Percentiles rank a stretch among this genome's conserved stretches.
Conservation (phyloP, 176 grass and related monocot genomes). For the Alopecurus myosuroides region DNA sequence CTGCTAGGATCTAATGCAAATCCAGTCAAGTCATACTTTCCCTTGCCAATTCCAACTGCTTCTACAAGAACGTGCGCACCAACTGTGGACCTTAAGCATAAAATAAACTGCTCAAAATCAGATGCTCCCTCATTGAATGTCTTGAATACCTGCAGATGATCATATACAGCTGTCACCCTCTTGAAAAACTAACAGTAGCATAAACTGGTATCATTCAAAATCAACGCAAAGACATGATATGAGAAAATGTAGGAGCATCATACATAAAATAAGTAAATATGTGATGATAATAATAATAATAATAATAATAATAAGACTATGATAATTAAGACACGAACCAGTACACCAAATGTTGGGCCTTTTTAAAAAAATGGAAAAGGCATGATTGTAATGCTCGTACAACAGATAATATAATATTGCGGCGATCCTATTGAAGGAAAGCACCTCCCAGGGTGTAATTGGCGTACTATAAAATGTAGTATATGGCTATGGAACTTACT, state of each 20-base stretch:
- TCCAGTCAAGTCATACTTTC: slow-evolving; percentile 84
- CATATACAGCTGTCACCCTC: slow-evolving; percentile 26
- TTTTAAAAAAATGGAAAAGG: neutral
- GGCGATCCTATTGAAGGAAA: neutral
- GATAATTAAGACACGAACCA: neutral
- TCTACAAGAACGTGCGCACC: slow-evolving; percentile 59
- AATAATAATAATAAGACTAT: neutral
- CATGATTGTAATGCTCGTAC: neutral
- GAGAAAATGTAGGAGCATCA: slow-evolving; percentile 12
- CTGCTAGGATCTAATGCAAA: slow-evolving; percentile 72
- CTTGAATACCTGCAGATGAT: slow-evolving; percentile 58
- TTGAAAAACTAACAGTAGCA: slow-evolving; percentile 11
- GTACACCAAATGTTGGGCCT: neutral
- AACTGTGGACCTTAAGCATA: slow-evolving; percentile 54
- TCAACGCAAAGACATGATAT: neutral
- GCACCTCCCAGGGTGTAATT: neutral
- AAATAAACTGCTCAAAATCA: slow-evolving; percentile 85
- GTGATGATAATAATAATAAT: neutral
- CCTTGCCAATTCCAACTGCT: slow-evolving; percentile 82
- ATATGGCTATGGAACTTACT: neutral
- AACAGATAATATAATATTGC: slow-evolving; percentile 5
- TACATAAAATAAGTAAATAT: slow-evolving; percentile 9
- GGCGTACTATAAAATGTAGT: neutral
- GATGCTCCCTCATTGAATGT: slow-evolving; percentile 64
- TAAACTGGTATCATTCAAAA: slow-evolving; percentile 24